Base-by-base conservation (phyloP, 352 stramenopile genomes). In the Phytopythium ostracodes region DNA sequence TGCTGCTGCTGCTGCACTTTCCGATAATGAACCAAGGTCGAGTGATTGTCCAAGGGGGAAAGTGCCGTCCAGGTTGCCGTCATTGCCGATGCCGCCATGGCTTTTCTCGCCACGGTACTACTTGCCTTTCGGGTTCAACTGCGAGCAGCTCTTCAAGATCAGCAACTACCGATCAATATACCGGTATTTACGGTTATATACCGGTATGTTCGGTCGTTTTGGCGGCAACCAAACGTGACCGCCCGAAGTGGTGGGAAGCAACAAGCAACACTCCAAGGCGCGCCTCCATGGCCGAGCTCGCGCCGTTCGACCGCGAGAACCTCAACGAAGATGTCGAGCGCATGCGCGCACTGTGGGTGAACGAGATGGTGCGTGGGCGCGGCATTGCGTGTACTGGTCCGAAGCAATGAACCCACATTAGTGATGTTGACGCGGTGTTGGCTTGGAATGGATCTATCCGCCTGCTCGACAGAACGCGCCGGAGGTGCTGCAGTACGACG, bases 311-410 rank as follows among this genome's bases (percentile, higher is more conserved):
- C 61, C 73, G 66, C 46, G 72, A 89, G 59, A 87, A 92, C 61
- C 66, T 95, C 22, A 95, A 95, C 59, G 86, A 95, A 56, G 86
- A 95, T 65, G 72, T 95, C 35, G 70, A 76, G 43, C 73, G 75
- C 20, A 84, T 95, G 73, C 79, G 77, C 36, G 70, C 60, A 27
- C 66, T 92, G 12, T 95, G 86, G 86, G 65, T 87, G n/a, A 95
- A 95, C 50, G 86, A 95, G 55, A 72, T 89, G 62, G 86, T 95
- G 51, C n/a, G 71, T 47, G 1, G 11, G 9, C 15, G 40, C n/a
- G 36, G 14, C 43, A 15, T 42, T 49, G 36, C 20, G 36, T 25
- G 40, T 8, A 59, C 25, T 52, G 36, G 60, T 36, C 20, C 1
- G 46, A 24, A 5, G 27, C n/a, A 22, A 38, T 15, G 33, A 33